Evolutionary conservation across 2,329 filamentous ascomycete genomes (phyloP).

Genomic region (Chrysoporthe cubensis): DNA sequence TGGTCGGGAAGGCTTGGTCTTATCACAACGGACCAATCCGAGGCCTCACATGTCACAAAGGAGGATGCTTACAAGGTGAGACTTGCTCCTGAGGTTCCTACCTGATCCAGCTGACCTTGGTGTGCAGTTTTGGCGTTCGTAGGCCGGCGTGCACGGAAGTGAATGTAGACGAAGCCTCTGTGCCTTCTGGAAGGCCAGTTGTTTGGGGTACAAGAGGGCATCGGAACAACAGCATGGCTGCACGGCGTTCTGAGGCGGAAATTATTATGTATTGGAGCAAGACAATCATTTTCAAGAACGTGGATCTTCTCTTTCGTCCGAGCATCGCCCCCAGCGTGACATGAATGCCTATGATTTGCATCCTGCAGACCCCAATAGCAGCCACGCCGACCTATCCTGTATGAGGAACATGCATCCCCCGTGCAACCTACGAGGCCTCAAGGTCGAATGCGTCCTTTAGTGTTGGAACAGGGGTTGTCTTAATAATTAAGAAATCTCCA

Average conservation of each 20-base stretch:
- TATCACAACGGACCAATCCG: constrained; percentile 66
- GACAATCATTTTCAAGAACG: background rate
- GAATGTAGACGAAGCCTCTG: too few species aligned
- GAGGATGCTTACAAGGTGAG: constrained; percentile 70
- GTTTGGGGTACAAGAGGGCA: background rate
- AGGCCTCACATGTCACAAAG: constrained; percentile 67
- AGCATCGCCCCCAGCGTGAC: background rate
- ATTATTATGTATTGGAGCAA: background rate
- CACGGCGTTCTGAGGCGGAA: background rate
- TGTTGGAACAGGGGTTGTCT: too few species aligned
- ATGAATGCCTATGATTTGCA: background rate
- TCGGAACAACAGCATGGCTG: background rate
- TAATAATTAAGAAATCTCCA: too few species aligned
- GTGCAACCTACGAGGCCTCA: too few species aligned
- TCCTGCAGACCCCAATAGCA: too few species aligned
- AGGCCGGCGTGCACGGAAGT: background rate
- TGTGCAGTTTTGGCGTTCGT: constrained; percentile 12
- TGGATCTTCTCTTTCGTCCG: too few species aligned
- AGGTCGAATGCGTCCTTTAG: too few species aligned
- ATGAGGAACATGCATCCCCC: too few species aligned
- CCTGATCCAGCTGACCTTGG: background rate
- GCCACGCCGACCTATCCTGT: too few species aligned
- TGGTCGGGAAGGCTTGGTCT: constrained; percentile 67
- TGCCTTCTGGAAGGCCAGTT: background rate
- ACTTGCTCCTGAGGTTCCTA: background rate